Evolutionary conservation across 164 flowering plant species (phyloP), one percentile per base, ranked within the genome.

Genomic region (Cinnamomum chago): DNA sequence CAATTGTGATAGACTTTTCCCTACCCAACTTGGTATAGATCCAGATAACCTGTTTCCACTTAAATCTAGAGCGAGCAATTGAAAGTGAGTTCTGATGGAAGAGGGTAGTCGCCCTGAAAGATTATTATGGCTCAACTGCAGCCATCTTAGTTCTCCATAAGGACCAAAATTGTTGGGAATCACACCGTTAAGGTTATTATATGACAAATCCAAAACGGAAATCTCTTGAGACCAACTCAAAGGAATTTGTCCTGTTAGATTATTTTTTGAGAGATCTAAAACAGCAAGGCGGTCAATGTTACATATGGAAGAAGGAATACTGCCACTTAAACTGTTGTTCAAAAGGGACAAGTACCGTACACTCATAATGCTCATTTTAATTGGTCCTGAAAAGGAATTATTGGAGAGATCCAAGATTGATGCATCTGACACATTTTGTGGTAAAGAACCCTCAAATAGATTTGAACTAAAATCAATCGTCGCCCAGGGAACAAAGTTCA

Each of bases 201-300:
- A 62, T 28, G 30, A 33, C 51, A 78, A n/a, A 9, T 51, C 50
- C 5, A 78, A 2, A 9, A n/a, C 13, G 0, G 0, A 2, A 14
- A 70, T 4, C 25, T 1, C 0, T 2, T 2, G 18, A n/a, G 7
- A 64, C 71, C 65, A 70, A 65, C 77, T 70, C 7, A 33, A 40
- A 3, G 80, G 77, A 15, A 78, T 17, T n/a, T 78, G 67, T 40
- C 74, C 77, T 22, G 70, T 23, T 2, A 78, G 35, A 18, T 51
- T 28, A 65, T 73, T 73, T 4, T 64, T 73, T n/a, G 70, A 73
- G 30, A 70, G 15, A 50, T 50, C 35, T 58, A 58, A 40, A 5
- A 62, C 24, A 22, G 2, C 2, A 62, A 17, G 9, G 14, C 14
- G 4, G 27, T 27, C 3, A 13, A 13, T 27, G 27, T n/a, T n/a